Evolutionary conservation across 164 flowering plant genomes (phyloP), one percentile per base, ranked within the genome.

Genomic region (Chimonanthus praecox): DNA sequence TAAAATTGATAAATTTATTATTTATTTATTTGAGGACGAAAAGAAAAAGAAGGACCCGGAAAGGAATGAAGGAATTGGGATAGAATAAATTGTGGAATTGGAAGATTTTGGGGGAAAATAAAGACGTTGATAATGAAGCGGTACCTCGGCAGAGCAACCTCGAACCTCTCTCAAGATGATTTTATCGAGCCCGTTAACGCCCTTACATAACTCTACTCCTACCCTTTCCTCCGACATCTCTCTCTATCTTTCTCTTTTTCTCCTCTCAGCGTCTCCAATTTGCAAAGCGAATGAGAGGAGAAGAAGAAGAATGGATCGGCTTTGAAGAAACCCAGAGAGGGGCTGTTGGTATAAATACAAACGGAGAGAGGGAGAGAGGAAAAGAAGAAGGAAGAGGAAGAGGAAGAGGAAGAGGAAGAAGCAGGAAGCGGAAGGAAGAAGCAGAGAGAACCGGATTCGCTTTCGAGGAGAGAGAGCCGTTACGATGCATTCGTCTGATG

Each of bases 161-260:
- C 90, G 91, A 13, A 81, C 74, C 75, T 89, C 92, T 62, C 89
- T 82, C 72, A 91, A 84, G 70, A 91, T 75, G 78, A 89, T 75
- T 83, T 89, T 91, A 18, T 89, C 94, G 78, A 91, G 88, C 82
- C 93, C 92, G 78, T 87, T 87, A 75, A 82, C 50, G 84, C 90
- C 96, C 71, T 86, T 89, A 72, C 78, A 71, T 54, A 82, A 18
- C 85, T 87, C 89, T 4, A 85, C 81, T 47, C 77, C 73, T 71
- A 72, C 69, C 73, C 71, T 83, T 61, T 83, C 85, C 64, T 68
- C 75, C 77, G 84, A 76, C 80, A 72, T 66, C 75, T 63, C 76
- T 71, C 71, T 45, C 33, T 33, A 33, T 33, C 33, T 33, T 33
- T 33, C 33, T 33, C 33, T 0, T 1, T 33, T 33, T 33, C 33